Evolutionary conservation across 345 rosid genomes (phyloP).

Genomic region (Corymbia maculata): DNA sequence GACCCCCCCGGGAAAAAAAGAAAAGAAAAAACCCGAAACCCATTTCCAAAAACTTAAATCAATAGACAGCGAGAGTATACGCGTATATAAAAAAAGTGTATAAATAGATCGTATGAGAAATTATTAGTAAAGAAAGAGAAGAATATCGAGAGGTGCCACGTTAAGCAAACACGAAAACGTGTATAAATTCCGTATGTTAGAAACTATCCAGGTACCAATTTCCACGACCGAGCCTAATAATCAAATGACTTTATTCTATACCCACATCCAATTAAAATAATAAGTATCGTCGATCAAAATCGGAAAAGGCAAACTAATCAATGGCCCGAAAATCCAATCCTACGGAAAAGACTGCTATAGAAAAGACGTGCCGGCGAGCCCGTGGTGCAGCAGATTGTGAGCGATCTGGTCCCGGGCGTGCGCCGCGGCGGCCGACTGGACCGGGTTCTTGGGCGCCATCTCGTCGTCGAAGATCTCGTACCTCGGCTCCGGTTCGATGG

Average conservation of each 20-base stretch:
- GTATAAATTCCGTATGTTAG: background rate
- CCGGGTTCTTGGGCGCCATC: constrained; percentile 10
- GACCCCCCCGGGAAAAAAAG: background rate
- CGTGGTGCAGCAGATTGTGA: constrained; percentile 38
- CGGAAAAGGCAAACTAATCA: background rate
- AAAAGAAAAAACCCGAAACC: background rate
- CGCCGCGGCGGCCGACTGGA: constrained; percentile 12
- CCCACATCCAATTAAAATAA: background rate
- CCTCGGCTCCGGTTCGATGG: constrained; percentile 7
- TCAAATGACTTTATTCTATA: background rate
- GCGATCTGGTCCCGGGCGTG: constrained; percentile 48
- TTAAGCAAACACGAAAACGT: background rate
- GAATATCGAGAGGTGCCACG: background rate
- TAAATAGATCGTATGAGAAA: background rate
- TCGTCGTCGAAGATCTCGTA: constrained; percentile 35
- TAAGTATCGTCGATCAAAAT: background rate
- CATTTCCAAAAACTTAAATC: too few relatives aligned
- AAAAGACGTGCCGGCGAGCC: background rate
- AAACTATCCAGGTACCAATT: background rate
- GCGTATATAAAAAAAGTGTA: background rate
- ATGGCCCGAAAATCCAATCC: background rate
- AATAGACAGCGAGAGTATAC: background rate
- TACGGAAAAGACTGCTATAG: background rate
- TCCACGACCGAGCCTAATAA: background rate
- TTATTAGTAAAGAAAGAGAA: background rate